phyloP scores from a whole-genome alignment of 495 filamentous ascomycete genomes.

The Penicillium turbatum region DNA sequence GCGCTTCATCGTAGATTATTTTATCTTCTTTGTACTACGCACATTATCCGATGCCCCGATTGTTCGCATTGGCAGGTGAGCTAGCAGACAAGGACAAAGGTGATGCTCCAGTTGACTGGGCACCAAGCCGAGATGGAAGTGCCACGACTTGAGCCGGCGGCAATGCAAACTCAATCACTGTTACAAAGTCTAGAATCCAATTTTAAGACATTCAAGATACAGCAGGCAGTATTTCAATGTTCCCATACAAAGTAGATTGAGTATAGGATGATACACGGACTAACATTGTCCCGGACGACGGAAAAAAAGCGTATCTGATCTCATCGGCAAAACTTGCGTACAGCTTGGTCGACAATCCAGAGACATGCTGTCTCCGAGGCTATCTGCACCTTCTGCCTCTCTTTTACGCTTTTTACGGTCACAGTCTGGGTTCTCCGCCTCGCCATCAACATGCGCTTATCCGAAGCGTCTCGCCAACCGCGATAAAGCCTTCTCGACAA shows the following conservation, averaged over 20 bases:
- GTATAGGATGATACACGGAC: conserved; percentile 4
- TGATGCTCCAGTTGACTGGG: not conserved
- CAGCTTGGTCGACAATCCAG: conserved; percentile 12
- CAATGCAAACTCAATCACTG: not conserved
- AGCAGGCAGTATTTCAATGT: not conserved
- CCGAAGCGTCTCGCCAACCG: conserved; percentile 6
- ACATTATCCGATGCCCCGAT: conserved; percentile 4
- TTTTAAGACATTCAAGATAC: not conserved
- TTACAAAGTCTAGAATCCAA: not conserved
- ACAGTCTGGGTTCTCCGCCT: conserved; percentile 54
- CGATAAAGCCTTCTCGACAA: conserved; percentile 13
- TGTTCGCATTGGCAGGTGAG: conserved; percentile 8
- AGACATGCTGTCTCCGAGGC: conserved; percentile 41
- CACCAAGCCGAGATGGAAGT: not conserved
- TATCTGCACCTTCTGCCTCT: conserved; percentile 52
- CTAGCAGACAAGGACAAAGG: too few species aligned
- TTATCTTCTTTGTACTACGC: not conserved
- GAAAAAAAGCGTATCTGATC: conserved; percentile 26
- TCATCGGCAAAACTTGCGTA: conserved; percentile 10
- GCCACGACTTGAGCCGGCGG: not conserved
- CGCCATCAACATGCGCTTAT: conserved; percentile 30
- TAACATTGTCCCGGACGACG: conserved; percentile 22
- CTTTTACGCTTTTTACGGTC: conserved; percentile 59
- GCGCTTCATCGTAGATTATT: not conserved
- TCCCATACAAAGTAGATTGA: not conserved